Evolutionary conservation across 106 monocot species (phyloP).

Genomic region (Dendrobium chrysotoxum): DNA sequence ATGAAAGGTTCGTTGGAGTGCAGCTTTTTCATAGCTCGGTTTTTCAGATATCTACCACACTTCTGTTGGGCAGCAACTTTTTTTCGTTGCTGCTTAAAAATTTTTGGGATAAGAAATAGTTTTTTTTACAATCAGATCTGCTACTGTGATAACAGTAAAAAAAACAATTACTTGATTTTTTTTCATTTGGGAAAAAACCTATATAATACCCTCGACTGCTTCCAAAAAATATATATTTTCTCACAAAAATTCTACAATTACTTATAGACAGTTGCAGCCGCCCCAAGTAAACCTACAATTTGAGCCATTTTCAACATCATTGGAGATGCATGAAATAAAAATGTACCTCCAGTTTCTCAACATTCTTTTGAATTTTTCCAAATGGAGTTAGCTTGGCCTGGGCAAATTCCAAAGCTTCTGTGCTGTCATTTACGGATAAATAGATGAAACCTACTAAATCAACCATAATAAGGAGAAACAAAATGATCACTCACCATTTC

Average conservation of each 20-base stretch:
- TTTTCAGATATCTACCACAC: too few species aligned
- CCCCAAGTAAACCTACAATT: not conserved
- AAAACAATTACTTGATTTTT: too few species aligned
- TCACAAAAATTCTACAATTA: too few species aligned
- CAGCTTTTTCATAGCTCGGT: too few species aligned
- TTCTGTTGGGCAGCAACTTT: too few species aligned
- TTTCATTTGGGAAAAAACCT: too few species aligned
- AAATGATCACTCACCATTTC: conserved; percentile 57
- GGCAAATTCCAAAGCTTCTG: conserved; percentile 96
- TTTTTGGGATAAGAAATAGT: too few species aligned
- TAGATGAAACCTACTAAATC: not conserved
- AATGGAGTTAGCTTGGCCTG: conserved; percentile 67
- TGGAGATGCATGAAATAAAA: not conserved
- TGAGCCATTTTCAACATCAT: not conserved
- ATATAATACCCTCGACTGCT: too few species aligned
- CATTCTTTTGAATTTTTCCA: conserved; percentile 68
- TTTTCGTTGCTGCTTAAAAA: too few species aligned
- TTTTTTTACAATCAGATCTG: not conserved
- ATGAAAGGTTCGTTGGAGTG: too few species aligned
- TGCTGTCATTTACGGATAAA: conserved; percentile 44
- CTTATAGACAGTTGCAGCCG: too few species aligned
- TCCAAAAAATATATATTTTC: too few species aligned
- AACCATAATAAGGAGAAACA: not conserved
- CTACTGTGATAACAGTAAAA: not conserved
- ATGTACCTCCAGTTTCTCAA: conserved; percentile 86